Evolutionary conservation across 2,329 filamentous ascomycete genomes (phyloP).

Genomic region (Delphinella strobiligena): DNA sequence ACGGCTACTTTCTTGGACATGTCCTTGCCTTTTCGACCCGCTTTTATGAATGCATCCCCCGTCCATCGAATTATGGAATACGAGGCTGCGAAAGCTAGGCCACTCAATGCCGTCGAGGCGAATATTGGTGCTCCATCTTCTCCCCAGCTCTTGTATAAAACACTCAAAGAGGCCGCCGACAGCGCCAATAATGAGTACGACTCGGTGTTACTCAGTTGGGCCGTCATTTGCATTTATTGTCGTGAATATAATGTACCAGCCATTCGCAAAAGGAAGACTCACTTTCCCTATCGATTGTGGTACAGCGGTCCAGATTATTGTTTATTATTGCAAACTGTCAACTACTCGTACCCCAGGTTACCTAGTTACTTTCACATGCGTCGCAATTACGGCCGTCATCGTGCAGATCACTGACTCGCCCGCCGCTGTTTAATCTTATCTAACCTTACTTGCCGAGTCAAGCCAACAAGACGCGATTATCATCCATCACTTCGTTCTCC

Average conservation of each 20-base stretch:
- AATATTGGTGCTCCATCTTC: constrained; percentile 81
- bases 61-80: constrained; percentile 91
- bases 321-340: background rate
- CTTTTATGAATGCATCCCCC: constrained; percentile 74
- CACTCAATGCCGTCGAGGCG: constrained; percentile 76
- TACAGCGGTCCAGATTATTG: too few species aligned
- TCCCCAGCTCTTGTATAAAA: constrained; percentile 70
- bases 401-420: too few species aligned
- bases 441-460: too few species aligned
- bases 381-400: background rate
- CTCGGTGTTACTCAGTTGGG: constrained; percentile 39
- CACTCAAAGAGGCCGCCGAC: constrained; percentile 54
- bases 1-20: constrained; percentile 63
- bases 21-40: constrained; percentile 81
- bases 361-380: background rate
- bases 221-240: constrained; percentile 2
- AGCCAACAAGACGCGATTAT: too few species aligned
- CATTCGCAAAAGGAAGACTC: too few species aligned
- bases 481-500: too few species aligned
- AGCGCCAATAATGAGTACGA: constrained; percentile 49
- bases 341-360: too few species aligned
- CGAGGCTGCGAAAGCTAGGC: constrained; percentile 67
- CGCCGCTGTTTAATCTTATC: too few species aligned
- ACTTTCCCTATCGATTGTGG: too few species aligned
- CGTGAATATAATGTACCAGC: background rate